phyloP scores from a whole-genome alignment of 306 rosid genomes.

The Citrullus amarus region DNA sequence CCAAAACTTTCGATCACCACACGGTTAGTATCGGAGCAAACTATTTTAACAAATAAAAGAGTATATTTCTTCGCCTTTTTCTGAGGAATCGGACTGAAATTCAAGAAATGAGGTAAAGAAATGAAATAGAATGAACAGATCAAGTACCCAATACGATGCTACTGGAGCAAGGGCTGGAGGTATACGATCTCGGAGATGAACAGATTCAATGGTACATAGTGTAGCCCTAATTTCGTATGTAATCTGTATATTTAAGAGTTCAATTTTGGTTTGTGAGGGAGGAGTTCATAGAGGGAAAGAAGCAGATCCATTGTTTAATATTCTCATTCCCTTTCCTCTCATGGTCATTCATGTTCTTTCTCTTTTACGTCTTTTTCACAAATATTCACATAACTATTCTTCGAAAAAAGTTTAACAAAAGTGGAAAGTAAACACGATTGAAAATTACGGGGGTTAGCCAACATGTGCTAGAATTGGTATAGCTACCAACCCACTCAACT shows the following conservation, averaged over 20 bases:
- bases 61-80: not conserved
- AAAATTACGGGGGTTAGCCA: too few relatives aligned
- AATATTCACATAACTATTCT: too few relatives aligned
- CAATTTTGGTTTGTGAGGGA: not conserved
- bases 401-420: too few relatives aligned
- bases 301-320: not conserved
- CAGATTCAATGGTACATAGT: not conserved
- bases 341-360: not conserved
- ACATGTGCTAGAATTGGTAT: too few relatives aligned
- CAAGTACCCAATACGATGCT: constrained; percentile 1
- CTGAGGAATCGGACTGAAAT: not conserved
- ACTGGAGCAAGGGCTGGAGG: not conserved
- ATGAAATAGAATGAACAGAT: not conserved
- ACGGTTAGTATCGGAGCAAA: not conserved
- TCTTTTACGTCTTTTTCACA: too few relatives aligned
- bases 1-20: not conserved
- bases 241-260: not conserved
- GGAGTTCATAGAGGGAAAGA: not conserved
- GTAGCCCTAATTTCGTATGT: not conserved
- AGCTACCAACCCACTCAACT: too few relatives aligned
- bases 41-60: not conserved
- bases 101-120: not conserved
- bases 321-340: not conserved
- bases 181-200: not conserved
- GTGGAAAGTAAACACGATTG: too few relatives aligned